These are phyloP conservation scores for Thamnidium elegans DNA, from an alignment of 192 early-diverging fungal genomes.

Conservation along the genomic window DNA sequence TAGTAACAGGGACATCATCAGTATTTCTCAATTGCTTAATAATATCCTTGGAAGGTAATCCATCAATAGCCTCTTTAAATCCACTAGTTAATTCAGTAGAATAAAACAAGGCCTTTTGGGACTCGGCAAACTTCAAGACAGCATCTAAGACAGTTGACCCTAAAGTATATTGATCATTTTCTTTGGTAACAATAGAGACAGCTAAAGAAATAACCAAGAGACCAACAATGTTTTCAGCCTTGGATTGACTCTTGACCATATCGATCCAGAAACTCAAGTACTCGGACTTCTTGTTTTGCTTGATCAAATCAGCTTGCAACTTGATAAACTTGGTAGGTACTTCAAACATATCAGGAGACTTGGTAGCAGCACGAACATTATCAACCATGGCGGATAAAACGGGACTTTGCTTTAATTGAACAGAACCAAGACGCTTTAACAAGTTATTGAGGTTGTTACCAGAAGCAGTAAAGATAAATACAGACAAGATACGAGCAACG, in stretches of 20 bases:
- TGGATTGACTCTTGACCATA: conserved; percentile 27
- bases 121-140: not conserved
- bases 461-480: conserved; percentile 19
- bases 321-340: conserved; percentile 35
- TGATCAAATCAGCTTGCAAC: conserved; percentile 36
- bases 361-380: not conserved
- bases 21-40: not conserved
- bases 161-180: not conserved
- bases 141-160: not conserved
- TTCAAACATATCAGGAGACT: not conserved
- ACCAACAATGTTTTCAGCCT: conserved; percentile 30
- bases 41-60: conserved; percentile 8
- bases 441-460: conserved; percentile 20
- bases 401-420: conserved; percentile 1
- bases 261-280: conserved; percentile 37
- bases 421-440: conserved; percentile 6
- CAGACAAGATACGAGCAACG: conserved; percentile 15
- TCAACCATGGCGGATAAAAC: conserved; percentile 11
- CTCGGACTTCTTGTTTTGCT: conserved; percentile 15
- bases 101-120: not conserved
- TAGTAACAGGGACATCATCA: not conserved
- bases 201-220: conserved; percentile 40
- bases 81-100: not conserved
- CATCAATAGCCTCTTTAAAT: not conserved
- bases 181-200: not conserved